Conservation (phyloP, 2,329 filamentous ascomycete species). For the Monosporascus ibericus region DNA sequence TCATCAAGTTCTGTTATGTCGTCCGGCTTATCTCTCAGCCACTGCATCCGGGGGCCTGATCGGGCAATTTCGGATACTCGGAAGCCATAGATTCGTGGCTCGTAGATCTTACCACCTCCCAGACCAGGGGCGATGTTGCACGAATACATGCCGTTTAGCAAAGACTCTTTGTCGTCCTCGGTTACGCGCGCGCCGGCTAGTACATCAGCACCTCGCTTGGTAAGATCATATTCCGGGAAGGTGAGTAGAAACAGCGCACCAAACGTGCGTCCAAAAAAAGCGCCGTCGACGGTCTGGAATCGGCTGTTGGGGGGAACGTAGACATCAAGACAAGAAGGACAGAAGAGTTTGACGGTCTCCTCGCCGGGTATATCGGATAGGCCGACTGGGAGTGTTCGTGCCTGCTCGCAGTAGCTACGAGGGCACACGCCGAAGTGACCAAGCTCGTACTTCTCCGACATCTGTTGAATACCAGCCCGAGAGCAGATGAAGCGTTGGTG, state of each 20-base stretch:
- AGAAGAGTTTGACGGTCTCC: slow-evolving; percentile 98
- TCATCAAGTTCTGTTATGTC: slow-evolving; percentile 84
- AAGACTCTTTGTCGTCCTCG: slow-evolving; percentile 37
- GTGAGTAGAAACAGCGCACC: slow-evolving; percentile 97
- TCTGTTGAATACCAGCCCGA: slow-evolving; percentile 91
- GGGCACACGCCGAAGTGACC: slow-evolving; percentile 95
- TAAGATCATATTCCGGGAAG: slow-evolving; percentile 91
- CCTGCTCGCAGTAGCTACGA: slow-evolving; percentile 85
- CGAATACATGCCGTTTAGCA: slow-evolving; percentile 81
- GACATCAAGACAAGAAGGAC: slow-evolving; percentile 91
- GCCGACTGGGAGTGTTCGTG: slow-evolving; percentile 87
- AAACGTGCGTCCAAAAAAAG: slow-evolving; percentile 97
- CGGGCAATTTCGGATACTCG: slow-evolving; percentile 84
- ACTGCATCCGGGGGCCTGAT: slow-evolving; percentile 92
- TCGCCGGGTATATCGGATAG: slow-evolving; percentile 91
- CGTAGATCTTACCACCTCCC: slow-evolving; percentile 78
- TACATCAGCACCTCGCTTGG: slow-evolving; percentile 60
- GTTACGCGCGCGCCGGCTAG: slow-evolving; percentile 35
- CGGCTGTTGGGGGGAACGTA: slow-evolving; percentile 96
- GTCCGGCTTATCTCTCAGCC: slow-evolving; percentile 78
- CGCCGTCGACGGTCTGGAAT: slow-evolving; percentile 94
- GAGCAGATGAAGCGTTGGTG: slow-evolving; percentile 98
- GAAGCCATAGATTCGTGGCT: slow-evolving; percentile 95
- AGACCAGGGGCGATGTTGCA: slow-evolving; percentile 86
- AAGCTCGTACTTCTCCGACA: slow-evolving; percentile 98